Evolutionary conservation across 129 eudicot species (phyloP), one percentile per base, ranked within the genome.

Genomic region (Centella asiatica): DNA sequence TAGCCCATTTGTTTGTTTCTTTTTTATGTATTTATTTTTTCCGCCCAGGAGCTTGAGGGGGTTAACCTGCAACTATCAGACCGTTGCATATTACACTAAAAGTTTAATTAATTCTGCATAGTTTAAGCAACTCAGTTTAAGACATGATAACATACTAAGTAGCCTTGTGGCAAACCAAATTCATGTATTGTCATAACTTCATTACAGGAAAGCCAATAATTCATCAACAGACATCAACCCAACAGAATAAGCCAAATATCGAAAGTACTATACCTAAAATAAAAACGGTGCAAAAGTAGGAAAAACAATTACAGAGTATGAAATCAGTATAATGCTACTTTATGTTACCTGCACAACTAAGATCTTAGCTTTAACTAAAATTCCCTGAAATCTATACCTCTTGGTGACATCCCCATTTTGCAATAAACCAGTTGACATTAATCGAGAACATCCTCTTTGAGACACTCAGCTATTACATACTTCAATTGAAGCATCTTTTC

Each of bases 401-500:
- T 19, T 31, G 44, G 62, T 18, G 18, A 57, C 44, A 57, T 34
- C 27, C 22, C 45, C 46, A 34, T 32, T 6, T 28, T 28, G 42
- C 68, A n/a, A 23, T 17, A 6, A 18, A 17, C 39, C 59, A 19
- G 32, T 36, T 29, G 49, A 47, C 29, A 23, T 85, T 79, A 89
- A 69, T 74, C 42, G 49, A 78, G 73, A 44, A 70, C 62, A 17
- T 78, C 90, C 45, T 73, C 87, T 71, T 71, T 69, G 37, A 84
- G 64, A 68, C 83, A 83, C 62, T 81, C 95, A 27, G 81, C 80
- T 51, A 89, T 69, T 15, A 67, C 77, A 65, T 56, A 58, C 79
- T 83, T 85, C 72, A 89, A 68, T 53, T 72, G 80, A 60, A 70
- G 70, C 95, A 83, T 83, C 73, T 85, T 86, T 66, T 76, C 72